Base-by-base conservation (phyloP, 495 filamentous ascomycete genomes). In the Xylaria palmicola region DNA sequence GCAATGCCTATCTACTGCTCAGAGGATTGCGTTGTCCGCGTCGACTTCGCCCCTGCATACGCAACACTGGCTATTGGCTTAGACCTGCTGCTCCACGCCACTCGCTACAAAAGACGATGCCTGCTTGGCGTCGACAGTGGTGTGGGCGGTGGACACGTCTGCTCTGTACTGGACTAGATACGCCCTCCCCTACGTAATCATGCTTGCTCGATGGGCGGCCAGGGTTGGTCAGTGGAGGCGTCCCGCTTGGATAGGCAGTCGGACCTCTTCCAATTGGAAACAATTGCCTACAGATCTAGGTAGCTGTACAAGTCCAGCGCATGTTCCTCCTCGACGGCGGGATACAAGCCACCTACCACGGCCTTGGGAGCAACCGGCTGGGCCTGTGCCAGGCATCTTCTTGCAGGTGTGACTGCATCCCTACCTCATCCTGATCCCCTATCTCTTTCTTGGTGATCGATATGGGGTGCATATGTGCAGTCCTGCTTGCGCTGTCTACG, bases 71-170 rank as follows among this genome's bases (percentile, higher is more conserved):
- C 39, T 30, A 60, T 63, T 60, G 59, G 34, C 36, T 41, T 50
- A 30, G 56, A 30, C 6, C 22, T 15, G 19, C 34, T 9, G 40
- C 15, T 34, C 22, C 24, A 24, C 52, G 52, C 37, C 37, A 30
- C 52, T 55, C 8, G 47, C 24, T 32, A n/a, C 51, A 49, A 65
- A 64, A 64, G 60, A 45, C 57, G 70, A 70, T 70, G 67, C 71
- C 68, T 73, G 66, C 68, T 73, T 72, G 71, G 71, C 71, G 60
- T 55, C 41, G 47, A 57, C 44, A 56, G 53, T 64, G 32, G 29
- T 55, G 32, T 8, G 22, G 47, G 37, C 20, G 27, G 40, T 58
- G 43, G 43, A 36, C 56, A 58, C 34, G 26, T 56, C 34, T 44
- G 53, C 53, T 44, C 53, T 50, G 32, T 34, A 19, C 10, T 34